Evolutionary conservation across 1,139 yeast genomes (phyloP).

Genomic region (Pneumocystis oryctolagi): DNA sequence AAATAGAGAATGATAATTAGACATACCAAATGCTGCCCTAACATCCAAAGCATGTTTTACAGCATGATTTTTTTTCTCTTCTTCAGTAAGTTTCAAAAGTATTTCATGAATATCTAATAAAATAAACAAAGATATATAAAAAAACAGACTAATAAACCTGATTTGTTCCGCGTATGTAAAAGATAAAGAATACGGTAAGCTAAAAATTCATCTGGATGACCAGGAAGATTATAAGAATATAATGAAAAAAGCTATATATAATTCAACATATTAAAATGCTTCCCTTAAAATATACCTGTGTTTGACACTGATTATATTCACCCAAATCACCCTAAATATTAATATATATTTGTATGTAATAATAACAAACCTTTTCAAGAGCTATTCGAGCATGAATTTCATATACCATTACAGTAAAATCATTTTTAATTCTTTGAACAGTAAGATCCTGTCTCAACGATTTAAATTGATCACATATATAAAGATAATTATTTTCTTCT

Average conservation of each 20-base stretch:
- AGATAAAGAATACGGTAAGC: slow-evolving; percentile 66
- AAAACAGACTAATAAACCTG: slow-evolving; percentile 6
- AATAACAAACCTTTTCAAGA: slow-evolving; percentile 29
- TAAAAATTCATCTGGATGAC: slow-evolving; percentile 44
- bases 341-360: background rate
- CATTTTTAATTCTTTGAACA: slow-evolving; percentile 74
- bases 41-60: slow-evolving; percentile 35
- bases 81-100: slow-evolving; percentile 20
- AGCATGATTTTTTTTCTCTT: slow-evolving; percentile 20
- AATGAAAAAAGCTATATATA: slow-evolving; percentile 20
- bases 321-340: slow-evolving; percentile 56
- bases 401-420: slow-evolving; percentile 64
- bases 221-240: slow-evolving; percentile 33
- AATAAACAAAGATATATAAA: background rate
- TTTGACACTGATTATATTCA: slow-evolving; percentile 89
- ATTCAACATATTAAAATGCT: background rate
- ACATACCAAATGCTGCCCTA: slow-evolving; percentile 29
- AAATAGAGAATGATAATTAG: slow-evolving; percentile 40
- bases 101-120: slow-evolving; percentile 20
- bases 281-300: slow-evolving; percentile 30
- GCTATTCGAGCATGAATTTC: slow-evolving; percentile 84
- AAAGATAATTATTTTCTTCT: slow-evolving; percentile 45
- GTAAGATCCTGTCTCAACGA: slow-evolving; percentile 85
- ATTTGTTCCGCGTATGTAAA: slow-evolving; percentile 54
- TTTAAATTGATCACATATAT: slow-evolving; percentile 77